These are phyloP conservation scores for Sporopachydermia lactativora DNA, from an alignment of 805 yeast genomes.

Conservation along the genomic window DNA sequence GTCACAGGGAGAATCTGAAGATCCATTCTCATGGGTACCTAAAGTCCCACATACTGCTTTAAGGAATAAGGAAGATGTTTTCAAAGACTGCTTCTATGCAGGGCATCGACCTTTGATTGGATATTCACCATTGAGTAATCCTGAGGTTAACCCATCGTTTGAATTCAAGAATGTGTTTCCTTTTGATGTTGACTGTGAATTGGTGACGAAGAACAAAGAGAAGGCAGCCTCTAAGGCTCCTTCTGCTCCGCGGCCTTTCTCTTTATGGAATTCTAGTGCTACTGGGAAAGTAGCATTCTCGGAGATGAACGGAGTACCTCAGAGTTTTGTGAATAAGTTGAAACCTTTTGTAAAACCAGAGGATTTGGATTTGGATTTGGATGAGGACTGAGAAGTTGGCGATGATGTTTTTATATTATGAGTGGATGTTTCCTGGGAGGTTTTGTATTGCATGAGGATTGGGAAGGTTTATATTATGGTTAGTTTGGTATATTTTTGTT, in stretches of 20 bases:
- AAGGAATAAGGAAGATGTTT: not conserved
- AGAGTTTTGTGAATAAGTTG: not conserved
- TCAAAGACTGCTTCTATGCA: not conserved
- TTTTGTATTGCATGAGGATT: too few species aligned
- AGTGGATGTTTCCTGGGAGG: too few species aligned
- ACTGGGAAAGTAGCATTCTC: not conserved
- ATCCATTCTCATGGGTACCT: not conserved
- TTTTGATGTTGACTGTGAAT: not conserved
- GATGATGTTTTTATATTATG: too few species aligned
- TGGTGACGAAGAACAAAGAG: not conserved
- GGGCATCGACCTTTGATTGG: not conserved
- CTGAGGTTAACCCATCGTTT: not conserved
- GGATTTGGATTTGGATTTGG: not conserved
- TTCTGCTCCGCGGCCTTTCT: not conserved
- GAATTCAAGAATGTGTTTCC: conserved; percentile 1
- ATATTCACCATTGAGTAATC: not conserved
- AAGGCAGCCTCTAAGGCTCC: not conserved
- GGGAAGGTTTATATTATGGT: too few species aligned
- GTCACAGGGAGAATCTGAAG: too few species aligned
- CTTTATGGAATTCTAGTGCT: conserved; percentile 1
- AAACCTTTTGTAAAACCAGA: not conserved
- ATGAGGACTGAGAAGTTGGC: too few species aligned
- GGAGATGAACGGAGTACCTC: not conserved
- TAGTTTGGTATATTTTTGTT: too few species aligned
- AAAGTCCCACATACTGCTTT: not conserved